Percentiles rank a stretch among this genome's conserved stretches.
These are phyloP conservation scores for Aspergillus neoniger DNA, from an alignment of 2,329 filamentous ascomycete genomes.

Conservation along the genomic window DNA sequence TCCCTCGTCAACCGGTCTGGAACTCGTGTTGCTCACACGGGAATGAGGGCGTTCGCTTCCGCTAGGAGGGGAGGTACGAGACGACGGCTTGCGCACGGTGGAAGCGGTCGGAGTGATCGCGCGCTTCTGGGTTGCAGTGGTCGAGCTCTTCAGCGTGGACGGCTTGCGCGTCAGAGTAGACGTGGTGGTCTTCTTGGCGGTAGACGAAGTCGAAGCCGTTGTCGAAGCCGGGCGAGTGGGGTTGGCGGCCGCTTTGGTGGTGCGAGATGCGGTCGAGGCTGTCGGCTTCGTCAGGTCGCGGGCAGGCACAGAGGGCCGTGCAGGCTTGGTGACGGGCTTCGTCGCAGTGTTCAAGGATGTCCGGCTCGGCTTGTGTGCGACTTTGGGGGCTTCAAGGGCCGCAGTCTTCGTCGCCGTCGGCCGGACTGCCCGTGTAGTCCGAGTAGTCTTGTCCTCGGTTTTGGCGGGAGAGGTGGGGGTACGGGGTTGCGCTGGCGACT, in stretches of 20 bases:
- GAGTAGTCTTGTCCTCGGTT: slow-evolving; percentile 22
- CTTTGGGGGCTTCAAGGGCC: slow-evolving; percentile 33
- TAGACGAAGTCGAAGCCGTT: slow-evolving; percentile 45
- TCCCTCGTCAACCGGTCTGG: slow-evolving; percentile 46
- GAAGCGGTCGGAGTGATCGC: slow-evolving; percentile 27
- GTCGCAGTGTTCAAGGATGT: slow-evolving; percentile 32
- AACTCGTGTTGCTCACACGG: slow-evolving; percentile 39
- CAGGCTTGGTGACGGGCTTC: slow-evolving; percentile 30
- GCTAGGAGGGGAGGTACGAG: slow-evolving; percentile 34
- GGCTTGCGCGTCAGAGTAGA: slow-evolving; percentile 38
- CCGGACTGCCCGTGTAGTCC: slow-evolving; percentile 24
- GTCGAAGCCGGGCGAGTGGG: slow-evolving; percentile 43
- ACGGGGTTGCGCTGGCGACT: slow-evolving; percentile 25
- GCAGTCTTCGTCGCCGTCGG: slow-evolving; percentile 31
- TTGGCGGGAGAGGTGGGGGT: slow-evolving; percentile 25
- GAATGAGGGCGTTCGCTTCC: slow-evolving; percentile 43
- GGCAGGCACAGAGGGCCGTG: slow-evolving; percentile 33
- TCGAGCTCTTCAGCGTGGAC: slow-evolving; percentile 35
- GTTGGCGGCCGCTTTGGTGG: slow-evolving; percentile 41
- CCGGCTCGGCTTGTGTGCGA: slow-evolving; percentile 36
- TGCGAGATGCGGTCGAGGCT: slow-evolving; percentile 25
- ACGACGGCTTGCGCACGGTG: slow-evolving; percentile 33
- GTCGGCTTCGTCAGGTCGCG: slow-evolving; percentile 31
- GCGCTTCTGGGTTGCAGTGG: slow-evolving; percentile 24
- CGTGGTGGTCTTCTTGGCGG: slow-evolving; percentile 33